phyloP scores from a whole-genome alignment of 2,329 filamentous ascomycete species.

The Calonectria pseudoturangicola region DNA sequence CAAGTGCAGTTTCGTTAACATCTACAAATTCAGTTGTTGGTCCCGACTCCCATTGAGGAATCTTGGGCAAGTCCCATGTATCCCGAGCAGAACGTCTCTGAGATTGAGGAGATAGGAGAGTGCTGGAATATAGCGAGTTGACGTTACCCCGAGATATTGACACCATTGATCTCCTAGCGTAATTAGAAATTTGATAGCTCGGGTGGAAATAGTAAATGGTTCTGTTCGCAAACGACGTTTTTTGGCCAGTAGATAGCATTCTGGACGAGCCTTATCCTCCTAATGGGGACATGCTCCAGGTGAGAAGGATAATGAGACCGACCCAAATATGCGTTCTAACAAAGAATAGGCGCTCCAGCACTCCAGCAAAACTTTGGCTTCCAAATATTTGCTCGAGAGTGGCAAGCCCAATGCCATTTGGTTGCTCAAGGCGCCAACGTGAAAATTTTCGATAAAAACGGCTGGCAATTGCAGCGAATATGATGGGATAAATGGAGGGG shows the following conservation, averaged over 20 bases:
- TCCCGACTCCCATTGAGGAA: constrained; percentile 25
- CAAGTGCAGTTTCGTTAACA: not conserved
- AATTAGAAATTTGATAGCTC: constrained; percentile 7
- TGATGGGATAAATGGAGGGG: constrained; percentile 38
- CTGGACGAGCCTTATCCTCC: constrained; percentile 38
- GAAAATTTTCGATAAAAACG: constrained; percentile 39
- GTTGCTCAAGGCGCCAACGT: constrained; percentile 35
- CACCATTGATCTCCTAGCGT: not conserved
- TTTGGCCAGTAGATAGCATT: not conserved
- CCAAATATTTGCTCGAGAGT: constrained; percentile 41
- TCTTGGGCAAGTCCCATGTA: constrained; percentile 37
- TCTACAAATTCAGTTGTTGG: not conserved
- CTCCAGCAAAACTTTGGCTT: constrained; percentile 39
- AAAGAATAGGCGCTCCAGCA: constrained; percentile 30
- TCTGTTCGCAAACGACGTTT: not conserved
- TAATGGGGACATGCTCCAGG: constrained; percentile 36
- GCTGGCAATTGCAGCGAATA: constrained; percentile 36
- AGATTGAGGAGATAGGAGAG: not conserved
- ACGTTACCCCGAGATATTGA: not conserved
- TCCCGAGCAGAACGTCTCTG: constrained; percentile 26
- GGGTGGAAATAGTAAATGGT: constrained; percentile 24
- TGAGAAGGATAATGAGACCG: constrained; percentile 16
- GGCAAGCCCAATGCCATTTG: constrained; percentile 22
- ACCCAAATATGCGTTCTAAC: constrained; percentile 14
- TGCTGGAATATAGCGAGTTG: constrained; percentile 20